Evolutionary conservation across 2,329 filamentous ascomycete species (phyloP).

Genomic region (Remersonia thermophila): DNA sequence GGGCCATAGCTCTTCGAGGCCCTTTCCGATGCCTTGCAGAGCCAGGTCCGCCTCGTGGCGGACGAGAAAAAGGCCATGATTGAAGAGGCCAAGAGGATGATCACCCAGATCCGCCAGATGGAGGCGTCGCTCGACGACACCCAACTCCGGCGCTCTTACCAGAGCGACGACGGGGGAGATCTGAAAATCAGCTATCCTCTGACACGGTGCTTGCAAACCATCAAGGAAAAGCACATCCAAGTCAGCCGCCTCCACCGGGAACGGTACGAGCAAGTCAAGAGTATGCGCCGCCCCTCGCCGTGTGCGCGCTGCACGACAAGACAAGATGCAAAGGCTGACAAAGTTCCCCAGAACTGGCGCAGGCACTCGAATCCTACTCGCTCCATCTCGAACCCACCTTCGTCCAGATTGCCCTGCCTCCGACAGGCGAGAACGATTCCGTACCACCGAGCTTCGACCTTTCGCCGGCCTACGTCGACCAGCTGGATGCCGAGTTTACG

Average conservation of each 20-base stretch:
- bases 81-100: slow-evolving; percentile 78
- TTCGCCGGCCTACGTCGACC: slow-evolving; percentile 76
- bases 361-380: slow-evolving; percentile 90
- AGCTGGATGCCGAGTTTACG: slow-evolving; percentile 81
- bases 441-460: slow-evolving; percentile 80
- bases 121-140: slow-evolving; percentile 75
- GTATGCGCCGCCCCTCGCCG: slow-evolving; percentile 35
- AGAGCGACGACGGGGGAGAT: slow-evolving; percentile 46
- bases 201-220: slow-evolving; percentile 59
- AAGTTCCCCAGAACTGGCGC: slow-evolving; percentile 62
- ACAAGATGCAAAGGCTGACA: too few relatives aligned
- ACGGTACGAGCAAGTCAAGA: slow-evolving; percentile 90
- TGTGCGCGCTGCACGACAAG: not conserved
- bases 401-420: slow-evolving; percentile 72
- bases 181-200: slow-evolving; percentile 75
- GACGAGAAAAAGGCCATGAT: slow-evolving; percentile 81
- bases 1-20: slow-evolving; percentile 66
- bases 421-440: slow-evolving; percentile 62
- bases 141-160: slow-evolving; percentile 49
- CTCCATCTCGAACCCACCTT: slow-evolving; percentile 88
- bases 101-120: slow-evolving; percentile 85
- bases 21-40: slow-evolving; percentile 81
- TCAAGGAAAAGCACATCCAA: slow-evolving; percentile 78
- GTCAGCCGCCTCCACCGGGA: slow-evolving; percentile 77
- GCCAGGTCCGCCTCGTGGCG: slow-evolving; percentile 74